phyloP scores from a whole-genome alignment of 495 filamentous ascomycete genomes.

The Xylaria longipes region DNA sequence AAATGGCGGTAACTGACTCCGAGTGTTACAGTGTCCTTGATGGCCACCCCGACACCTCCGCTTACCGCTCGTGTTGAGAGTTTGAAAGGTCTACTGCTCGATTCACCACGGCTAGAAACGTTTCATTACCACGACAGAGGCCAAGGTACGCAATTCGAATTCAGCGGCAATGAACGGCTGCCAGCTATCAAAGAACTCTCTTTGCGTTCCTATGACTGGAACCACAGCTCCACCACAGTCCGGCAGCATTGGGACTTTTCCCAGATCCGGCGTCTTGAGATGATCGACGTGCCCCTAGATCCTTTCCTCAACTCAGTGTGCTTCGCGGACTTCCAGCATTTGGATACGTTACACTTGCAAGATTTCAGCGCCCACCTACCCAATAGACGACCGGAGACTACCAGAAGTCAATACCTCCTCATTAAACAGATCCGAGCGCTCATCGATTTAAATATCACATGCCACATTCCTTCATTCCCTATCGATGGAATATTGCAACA shows the following conservation, averaged over 20 bases:
- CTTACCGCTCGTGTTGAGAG: slow-evolving; percentile 34
- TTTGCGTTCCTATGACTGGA: slow-evolving; percentile 46
- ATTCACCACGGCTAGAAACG: slow-evolving; percentile 29
- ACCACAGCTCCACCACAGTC: slow-evolving; percentile 32
- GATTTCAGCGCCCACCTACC: slow-evolving; percentile 35
- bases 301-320: slow-evolving; percentile 38
- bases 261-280: slow-evolving; percentile 31
- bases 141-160: slow-evolving; percentile 38
- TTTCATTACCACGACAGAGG: slow-evolving; percentile 39
- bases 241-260: slow-evolving; percentile 44
- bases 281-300: slow-evolving; percentile 40
- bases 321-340: slow-evolving; percentile 28
- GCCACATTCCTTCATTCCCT: slow-evolving; percentile 33
- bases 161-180: slow-evolving; percentile 37
- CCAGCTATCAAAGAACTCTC: slow-evolving; percentile 38
- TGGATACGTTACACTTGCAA: slow-evolving; percentile 35
- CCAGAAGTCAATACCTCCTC: slow-evolving; percentile 31
- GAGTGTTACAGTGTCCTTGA: no score
- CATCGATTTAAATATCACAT: slow-evolving; percentile 30
- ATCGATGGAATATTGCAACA: slow-evolving; percentile 34
- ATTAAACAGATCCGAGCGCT: slow-evolving; percentile 35
- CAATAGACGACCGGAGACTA: slow-evolving; percentile 30
- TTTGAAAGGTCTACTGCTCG: slow-evolving; percentile 39
- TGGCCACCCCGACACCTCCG: slow-evolving; percentile 31
- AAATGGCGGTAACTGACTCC: no score